phyloP scores from a whole-genome alignment of 179 eudicot genomes.

The Silene coronaria region DNA sequence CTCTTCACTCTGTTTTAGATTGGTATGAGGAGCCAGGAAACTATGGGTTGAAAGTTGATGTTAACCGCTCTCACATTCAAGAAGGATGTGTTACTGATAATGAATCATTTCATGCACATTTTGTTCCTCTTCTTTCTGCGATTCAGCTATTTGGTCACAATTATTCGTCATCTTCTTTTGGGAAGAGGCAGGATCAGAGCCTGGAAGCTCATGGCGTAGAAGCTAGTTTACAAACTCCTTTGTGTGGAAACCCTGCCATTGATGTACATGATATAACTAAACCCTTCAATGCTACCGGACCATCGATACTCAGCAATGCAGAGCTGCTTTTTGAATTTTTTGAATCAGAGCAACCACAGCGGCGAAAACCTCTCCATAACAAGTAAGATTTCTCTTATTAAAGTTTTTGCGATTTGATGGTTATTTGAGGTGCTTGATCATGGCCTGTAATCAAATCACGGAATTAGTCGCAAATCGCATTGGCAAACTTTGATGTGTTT shows the following conservation, averaged over 20 bases:
- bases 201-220: constrained; percentile 1
- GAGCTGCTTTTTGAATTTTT: constrained; percentile 50
- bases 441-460: neutral
- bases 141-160: constrained; percentile 42
- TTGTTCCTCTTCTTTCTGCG: constrained; percentile 52
- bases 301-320: constrained; percentile 19
- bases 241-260: constrained; percentile 6
- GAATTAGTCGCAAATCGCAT: no score
- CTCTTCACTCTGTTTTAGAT: constrained; percentile 40
- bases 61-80: constrained; percentile 29
- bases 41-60: constrained; percentile 46
- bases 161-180: constrained; percentile 12
- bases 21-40: constrained; percentile 58
- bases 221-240: constrained; percentile 11
- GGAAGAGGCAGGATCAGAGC: constrained; percentile 11
- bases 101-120: constrained; percentile 40
- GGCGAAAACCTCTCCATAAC: constrained; percentile 38
- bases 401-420: neutral
- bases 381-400: constrained; percentile 25
- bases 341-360: constrained; percentile 53
- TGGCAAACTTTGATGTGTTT: no score
- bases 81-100: constrained; percentile 31
- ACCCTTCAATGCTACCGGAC: constrained; percentile 7
- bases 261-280: neutral
- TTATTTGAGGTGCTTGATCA: neutral